Percentiles rank a stretch among this genome's conserved stretches.
These are phyloP conservation scores for Sporobolomyces roseus DNA, from an alignment of 768 basidiomycete species.

Conservation along the genomic window DNA sequence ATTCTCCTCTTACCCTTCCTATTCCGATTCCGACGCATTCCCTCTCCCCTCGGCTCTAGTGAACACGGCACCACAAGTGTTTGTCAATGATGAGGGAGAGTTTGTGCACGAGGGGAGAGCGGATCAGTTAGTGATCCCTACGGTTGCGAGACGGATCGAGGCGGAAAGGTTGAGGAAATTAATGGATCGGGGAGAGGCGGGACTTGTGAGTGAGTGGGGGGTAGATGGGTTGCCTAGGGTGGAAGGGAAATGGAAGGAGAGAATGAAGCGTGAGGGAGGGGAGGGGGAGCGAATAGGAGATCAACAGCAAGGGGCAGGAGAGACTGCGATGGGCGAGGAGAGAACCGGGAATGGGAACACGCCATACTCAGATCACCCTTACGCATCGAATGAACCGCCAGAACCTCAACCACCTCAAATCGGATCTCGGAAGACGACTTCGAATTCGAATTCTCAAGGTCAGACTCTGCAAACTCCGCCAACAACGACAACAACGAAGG, in stretches of 20 bases:
- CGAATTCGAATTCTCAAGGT: too few species aligned
- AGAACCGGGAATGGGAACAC: too few species aligned
- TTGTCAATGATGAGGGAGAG: slow-evolving; percentile 23
- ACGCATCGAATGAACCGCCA: too few species aligned
- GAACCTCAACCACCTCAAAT: background rate
- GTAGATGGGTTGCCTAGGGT: slow-evolving; percentile 14
- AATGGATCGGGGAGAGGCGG: background rate
- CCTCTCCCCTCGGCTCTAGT: too few species aligned
- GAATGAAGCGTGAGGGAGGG: background rate
- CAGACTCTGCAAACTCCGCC: background rate
- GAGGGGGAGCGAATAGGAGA: background rate
- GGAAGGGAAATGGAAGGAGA: too few species aligned
- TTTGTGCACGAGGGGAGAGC: background rate
- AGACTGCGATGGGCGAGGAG: too few species aligned
- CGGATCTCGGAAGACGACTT: too few species aligned
- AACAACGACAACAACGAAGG: background rate
- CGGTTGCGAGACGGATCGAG: slow-evolving; percentile 22
- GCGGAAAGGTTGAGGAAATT: slow-evolving; percentile 9
- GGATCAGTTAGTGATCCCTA: slow-evolving; percentile 19
- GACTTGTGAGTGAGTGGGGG: slow-evolving; percentile 15
- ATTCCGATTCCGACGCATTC: background rate
- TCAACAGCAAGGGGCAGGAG: background rate
- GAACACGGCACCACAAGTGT: too few species aligned
- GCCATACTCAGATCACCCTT: too few species aligned
- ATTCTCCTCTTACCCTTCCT: slow-evolving; percentile 8